phyloP scores from a whole-genome alignment of 495 filamentous ascomycete species.

The Clavariopsis aquatica region DNA sequence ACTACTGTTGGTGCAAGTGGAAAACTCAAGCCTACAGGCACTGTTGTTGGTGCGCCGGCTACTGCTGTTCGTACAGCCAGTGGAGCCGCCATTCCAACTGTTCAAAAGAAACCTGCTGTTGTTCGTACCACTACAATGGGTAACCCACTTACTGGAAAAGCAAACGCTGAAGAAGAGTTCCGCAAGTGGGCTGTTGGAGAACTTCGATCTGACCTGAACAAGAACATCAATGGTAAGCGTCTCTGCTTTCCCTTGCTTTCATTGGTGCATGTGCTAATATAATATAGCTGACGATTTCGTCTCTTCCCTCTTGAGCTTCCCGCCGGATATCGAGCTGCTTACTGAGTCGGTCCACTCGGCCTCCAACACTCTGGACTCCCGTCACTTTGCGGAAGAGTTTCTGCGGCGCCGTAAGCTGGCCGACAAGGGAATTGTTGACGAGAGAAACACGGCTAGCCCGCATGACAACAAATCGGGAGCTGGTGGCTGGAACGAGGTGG shows the following conservation, averaged over 20 bases:
- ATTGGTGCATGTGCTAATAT: neutral
- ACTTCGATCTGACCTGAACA: slow-evolving; percentile 62
- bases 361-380: slow-evolving; percentile 83
- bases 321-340: slow-evolving; percentile 75
- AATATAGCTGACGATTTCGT: slow-evolving; percentile 73
- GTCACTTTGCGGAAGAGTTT: slow-evolving; percentile 92
- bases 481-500: slow-evolving; percentile 91
- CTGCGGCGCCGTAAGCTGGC: slow-evolving; percentile 88
- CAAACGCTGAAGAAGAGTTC: slow-evolving; percentile 80
- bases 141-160: slow-evolving; percentile 49
- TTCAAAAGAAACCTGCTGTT: slow-evolving; percentile 48
- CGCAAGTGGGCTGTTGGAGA: slow-evolving; percentile 84
- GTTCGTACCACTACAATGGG: slow-evolving; percentile 46
- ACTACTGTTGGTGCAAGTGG: slow-evolving; percentile 94
- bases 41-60: slow-evolving; percentile 50
- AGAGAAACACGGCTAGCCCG: slow-evolving; percentile 40
- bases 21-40: slow-evolving; percentile 74
- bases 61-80: slow-evolving; percentile 53
- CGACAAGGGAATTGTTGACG: slow-evolving; percentile 79
- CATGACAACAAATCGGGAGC: slow-evolving; percentile 51
- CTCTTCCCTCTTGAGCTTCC: slow-evolving; percentile 68
- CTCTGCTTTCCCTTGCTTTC: neutral
- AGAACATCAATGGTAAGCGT: slow-evolving; percentile 59
- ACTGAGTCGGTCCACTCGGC: slow-evolving; percentile 84
- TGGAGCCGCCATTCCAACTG: slow-evolving; percentile 44